phyloP scores from a whole-genome alignment of 2,329 filamentous ascomycete genomes.

The Fusarium bulbicola region DNA sequence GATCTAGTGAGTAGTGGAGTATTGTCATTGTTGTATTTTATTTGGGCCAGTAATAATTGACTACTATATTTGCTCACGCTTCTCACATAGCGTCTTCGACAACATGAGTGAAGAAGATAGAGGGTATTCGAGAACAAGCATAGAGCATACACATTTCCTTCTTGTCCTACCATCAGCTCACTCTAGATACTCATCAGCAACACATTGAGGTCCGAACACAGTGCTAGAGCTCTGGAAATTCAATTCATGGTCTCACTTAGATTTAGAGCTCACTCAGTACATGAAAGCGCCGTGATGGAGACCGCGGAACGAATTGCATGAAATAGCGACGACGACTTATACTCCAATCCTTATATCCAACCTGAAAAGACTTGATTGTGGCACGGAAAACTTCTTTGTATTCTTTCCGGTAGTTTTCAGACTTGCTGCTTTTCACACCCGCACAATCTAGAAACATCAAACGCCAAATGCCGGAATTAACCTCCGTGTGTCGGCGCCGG shows the following conservation, averaged over 20 bases:
- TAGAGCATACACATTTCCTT: neutral
- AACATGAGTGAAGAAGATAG: neutral
- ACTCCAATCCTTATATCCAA: neutral
- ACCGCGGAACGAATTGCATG: too few relatives aligned
- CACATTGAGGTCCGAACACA: neutral
- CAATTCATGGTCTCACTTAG: neutral
- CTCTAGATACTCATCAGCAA: neutral
- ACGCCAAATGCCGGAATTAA: constrained; percentile 17
- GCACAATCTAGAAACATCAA: neutral
- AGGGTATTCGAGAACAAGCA: neutral
- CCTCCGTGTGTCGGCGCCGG: constrained; percentile 32
- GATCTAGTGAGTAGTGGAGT: neutral
- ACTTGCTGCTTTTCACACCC: neutral
- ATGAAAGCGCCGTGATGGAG: neutral
- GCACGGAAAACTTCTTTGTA: neutral
- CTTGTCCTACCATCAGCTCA: neutral
- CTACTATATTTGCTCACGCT: neutral
- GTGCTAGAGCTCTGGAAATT: neutral
- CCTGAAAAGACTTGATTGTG: too few relatives aligned
- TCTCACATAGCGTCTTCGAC: neutral
- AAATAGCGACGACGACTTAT: too few relatives aligned
- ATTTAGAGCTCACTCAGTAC: neutral
- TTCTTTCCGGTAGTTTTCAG: neutral
- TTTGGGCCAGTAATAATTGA: neutral
- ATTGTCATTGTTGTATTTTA: neutral